Percentiles rank a stretch among this genome's conserved stretches.
Evolutionary conservation across 441 rosid species (phyloP).

Genomic region (Populus hybrid): DNA sequence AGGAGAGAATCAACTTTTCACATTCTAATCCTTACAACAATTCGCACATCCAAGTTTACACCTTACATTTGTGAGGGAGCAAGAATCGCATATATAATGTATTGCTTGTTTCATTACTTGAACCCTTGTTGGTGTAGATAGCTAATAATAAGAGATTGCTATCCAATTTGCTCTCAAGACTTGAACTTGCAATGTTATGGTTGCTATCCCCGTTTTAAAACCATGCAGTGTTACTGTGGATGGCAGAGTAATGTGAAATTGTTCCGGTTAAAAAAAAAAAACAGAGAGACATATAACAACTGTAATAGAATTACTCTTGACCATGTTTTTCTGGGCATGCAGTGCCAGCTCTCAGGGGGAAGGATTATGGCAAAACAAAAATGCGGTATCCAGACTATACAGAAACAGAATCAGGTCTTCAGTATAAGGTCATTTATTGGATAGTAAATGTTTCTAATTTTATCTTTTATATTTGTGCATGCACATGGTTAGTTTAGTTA

Average conservation of each 20-base stretch:
- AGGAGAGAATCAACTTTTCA: background rate
- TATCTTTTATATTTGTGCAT: background rate
- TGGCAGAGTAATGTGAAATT: background rate
- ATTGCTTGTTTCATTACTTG: background rate
- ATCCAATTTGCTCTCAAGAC: background rate
- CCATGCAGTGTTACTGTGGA: background rate
- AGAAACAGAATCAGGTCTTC: slow-evolving; percentile 86
- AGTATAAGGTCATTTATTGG: slow-evolving; percentile 64
- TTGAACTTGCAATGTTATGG: background rate
- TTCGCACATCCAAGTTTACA: background rate
- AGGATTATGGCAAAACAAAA: slow-evolving; percentile 91
- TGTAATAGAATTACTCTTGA: slow-evolving; percentile 6
- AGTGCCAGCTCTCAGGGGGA: slow-evolving; percentile 97
- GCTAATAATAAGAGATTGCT: background rate
- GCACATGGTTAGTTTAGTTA: background rate
- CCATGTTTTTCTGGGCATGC: slow-evolving; percentile 18
- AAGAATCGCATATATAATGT: too few relatives aligned
- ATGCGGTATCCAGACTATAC: slow-evolving; percentile 85
- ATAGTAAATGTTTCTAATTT: slow-evolving; percentile 10
- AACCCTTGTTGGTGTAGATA: background rate
- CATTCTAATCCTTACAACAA: background rate
- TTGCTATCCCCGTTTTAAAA: background rate
- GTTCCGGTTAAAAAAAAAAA: background rate
- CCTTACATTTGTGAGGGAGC: background rate
- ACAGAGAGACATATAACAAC: background rate